Evolutionary conservation across 345 rosid species (phyloP).

Genomic region (Murraya koenigii): DNA sequence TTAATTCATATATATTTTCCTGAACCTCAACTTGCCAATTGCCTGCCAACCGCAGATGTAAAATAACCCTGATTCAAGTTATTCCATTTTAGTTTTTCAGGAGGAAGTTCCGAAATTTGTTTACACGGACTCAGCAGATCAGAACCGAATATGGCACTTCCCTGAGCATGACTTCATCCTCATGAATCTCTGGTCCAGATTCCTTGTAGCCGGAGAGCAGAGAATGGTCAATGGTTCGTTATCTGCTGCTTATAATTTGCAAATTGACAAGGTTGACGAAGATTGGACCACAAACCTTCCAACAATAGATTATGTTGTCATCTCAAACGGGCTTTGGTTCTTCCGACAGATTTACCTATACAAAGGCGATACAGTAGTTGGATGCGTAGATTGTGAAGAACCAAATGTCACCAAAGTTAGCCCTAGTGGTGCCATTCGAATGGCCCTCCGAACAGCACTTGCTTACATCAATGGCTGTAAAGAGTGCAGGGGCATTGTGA

Average conservation of each 20-base stretch:
- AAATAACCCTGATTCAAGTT: background rate
- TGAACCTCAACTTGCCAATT: no score
- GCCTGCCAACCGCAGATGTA: no score
- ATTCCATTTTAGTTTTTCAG: constrained; percentile 30
- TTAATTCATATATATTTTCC: no score
- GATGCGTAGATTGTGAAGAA: constrained; percentile 65
- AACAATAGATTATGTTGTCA: constrained; percentile 44
- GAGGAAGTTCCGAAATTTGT: constrained; percentile 55
- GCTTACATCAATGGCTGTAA: constrained; percentile 36
- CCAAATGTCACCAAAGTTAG: constrained; percentile 47
- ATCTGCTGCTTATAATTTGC: constrained; percentile 44
- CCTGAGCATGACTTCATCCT: constrained; percentile 63
- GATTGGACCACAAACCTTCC: constrained; percentile 45
- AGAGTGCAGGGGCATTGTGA: constrained; percentile 33
- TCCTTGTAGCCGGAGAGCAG: constrained; percentile 55
- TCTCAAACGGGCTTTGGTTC: constrained; percentile 80
- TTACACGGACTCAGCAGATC: constrained; percentile 53
- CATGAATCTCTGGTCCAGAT: constrained; percentile 59
- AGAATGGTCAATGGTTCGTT: constrained; percentile 43
- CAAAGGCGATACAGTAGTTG: constrained; percentile 30
- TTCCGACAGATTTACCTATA: constrained; percentile 61
- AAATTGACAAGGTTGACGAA: constrained; percentile 45
- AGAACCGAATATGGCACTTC: constrained; percentile 70
- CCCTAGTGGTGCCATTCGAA: constrained; percentile 36
- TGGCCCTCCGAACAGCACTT: constrained; percentile 52